Evolutionary conservation across 2,329 filamentous ascomycete genomes (phyloP).

Genomic region (Aureobasidium sp.): DNA sequence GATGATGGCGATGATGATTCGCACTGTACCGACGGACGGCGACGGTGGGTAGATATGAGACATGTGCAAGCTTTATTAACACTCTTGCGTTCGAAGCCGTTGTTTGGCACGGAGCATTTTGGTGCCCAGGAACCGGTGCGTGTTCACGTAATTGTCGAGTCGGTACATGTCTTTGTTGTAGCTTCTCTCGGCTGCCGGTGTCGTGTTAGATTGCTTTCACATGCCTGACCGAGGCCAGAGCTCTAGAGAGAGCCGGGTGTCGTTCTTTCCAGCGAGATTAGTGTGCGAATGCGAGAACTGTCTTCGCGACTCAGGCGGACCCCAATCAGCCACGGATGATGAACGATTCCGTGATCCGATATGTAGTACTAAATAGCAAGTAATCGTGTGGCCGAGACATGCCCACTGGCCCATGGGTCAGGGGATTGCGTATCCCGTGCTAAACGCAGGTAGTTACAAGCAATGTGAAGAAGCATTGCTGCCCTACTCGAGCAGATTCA

Average conservation of each 20-base stretch:
- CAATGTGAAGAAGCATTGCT: neutral
- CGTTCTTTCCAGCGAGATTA: neutral
- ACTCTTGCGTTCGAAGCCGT: neutral
- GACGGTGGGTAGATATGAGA: neutral
- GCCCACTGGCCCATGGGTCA: neutral
- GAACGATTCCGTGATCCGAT: neutral
- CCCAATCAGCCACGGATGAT: neutral
- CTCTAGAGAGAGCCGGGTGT: neutral
- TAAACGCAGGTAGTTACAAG: neutral
- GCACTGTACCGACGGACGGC: neutral
- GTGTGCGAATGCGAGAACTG: neutral
- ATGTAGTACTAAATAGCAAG: neutral
- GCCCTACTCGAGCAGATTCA: neutral
- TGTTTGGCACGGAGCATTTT: conserved; percentile 6
- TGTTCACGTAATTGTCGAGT: neutral
- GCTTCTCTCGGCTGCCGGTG: neutral
- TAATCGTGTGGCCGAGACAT: neutral
- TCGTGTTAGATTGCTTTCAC: conserved; percentile 9
- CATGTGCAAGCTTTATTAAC: conserved; percentile 6
- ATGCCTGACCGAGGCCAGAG: conserved; percentile 3
- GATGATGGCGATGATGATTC: neutral
- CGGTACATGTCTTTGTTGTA: neutral
- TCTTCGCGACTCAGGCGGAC: conserved; percentile 7
- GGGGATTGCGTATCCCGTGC: neutral
- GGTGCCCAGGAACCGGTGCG: neutral